Base-by-base conservation (phyloP, 192 early-diverging fungal genomes). In the Mortierella antarctica region DNA sequence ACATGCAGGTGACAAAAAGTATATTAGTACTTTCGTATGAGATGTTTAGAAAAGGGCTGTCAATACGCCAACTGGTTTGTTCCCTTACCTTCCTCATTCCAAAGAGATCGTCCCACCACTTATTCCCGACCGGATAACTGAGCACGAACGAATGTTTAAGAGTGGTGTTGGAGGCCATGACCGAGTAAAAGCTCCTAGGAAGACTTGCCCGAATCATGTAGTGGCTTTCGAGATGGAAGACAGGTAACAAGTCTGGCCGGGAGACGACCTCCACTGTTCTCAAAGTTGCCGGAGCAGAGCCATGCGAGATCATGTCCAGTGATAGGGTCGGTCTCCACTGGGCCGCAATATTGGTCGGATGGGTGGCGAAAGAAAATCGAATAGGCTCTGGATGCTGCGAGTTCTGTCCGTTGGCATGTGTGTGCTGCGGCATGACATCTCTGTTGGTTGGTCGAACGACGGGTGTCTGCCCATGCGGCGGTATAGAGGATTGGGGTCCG, bases 121-220 rank as follows among this genome's bases (percentile, higher is more conserved):
- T 73, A 63, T 88, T 85, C 14, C 90, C 67, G 6, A 78, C 91
- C 7, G 90, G 90, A 45, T 85, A 88, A 44, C 83, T 79, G 78
- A 93, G 92, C 1, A 92, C 90, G 82, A 90, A 89, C 31, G 74
- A 86, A 63, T 90, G 87, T 15, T 54, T 65, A 51, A 89, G 85
- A 18, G 59, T 60, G 58, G 31, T 82, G 61, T 55, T 88, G 84
- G 2, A 31, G 31, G 87, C 82, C 84, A 93, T 82, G 12, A 89
- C 77, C 7, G 86, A 85, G 77, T 91, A 93, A 62, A 86, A 91
- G 41, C 84, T 84, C 42, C 88, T 79, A 14, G 86, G 87, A 15
- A 85, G 72, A 31, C 82, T 78, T 1, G 85, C 85, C 42, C 62
- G 71, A 12, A 89, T 70, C 48, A 82, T 74, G 50, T 87, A 88